Evolutionary conservation across 495 filamentous ascomycete species (phyloP).

Genomic region (Cairneyella variabilis): DNA sequence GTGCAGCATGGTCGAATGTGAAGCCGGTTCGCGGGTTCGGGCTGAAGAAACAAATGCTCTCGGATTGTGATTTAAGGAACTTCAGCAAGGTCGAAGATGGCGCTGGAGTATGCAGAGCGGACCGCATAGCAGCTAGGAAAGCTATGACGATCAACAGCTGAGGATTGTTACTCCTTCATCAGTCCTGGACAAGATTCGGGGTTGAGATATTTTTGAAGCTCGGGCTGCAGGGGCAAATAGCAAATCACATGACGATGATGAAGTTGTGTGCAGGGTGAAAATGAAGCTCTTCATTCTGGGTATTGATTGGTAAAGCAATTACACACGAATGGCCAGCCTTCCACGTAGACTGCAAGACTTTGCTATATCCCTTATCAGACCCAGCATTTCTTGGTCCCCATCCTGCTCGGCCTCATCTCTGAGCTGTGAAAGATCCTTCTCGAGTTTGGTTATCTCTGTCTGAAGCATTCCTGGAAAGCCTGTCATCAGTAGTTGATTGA

Average conservation of each 20-base stretch:
- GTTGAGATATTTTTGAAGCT: conserved; percentile 16
- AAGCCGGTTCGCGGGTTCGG: conserved; percentile 35
- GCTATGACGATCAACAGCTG: conserved; percentile 5
- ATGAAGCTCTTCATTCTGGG: too few relatives aligned
- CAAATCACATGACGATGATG: conserved; percentile 18
- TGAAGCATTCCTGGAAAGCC: background rate
- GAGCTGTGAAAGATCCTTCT: conserved; percentile 1
- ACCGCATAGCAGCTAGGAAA: conserved; percentile 25
- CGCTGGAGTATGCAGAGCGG: conserved; percentile 34
- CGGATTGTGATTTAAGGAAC: conserved; percentile 59
- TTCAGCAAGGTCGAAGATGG: conserved; percentile 58
- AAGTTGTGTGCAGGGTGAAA: too few relatives aligned
- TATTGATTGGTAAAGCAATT: too few relatives aligned
- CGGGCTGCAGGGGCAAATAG: conserved; percentile 4
- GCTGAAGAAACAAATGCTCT: conserved; percentile 46
- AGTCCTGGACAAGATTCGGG: background rate
- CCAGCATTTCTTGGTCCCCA: conserved; percentile 8
- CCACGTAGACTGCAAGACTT: background rate
- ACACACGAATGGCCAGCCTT: background rate
- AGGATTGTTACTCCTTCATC: background rate
- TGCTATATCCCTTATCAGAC: conserved; percentile 5
- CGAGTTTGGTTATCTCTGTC: background rate
- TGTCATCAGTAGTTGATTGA: conserved; percentile 9
- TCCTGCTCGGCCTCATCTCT: conserved; percentile 9
- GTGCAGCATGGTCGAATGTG: conserved; percentile 23